Percentiles rank a stretch among this genome's conserved stretches.
Evolutionary conservation across 2,329 filamentous ascomycete genomes (phyloP).

Genomic region (Hypomyces perniciosus): DNA sequence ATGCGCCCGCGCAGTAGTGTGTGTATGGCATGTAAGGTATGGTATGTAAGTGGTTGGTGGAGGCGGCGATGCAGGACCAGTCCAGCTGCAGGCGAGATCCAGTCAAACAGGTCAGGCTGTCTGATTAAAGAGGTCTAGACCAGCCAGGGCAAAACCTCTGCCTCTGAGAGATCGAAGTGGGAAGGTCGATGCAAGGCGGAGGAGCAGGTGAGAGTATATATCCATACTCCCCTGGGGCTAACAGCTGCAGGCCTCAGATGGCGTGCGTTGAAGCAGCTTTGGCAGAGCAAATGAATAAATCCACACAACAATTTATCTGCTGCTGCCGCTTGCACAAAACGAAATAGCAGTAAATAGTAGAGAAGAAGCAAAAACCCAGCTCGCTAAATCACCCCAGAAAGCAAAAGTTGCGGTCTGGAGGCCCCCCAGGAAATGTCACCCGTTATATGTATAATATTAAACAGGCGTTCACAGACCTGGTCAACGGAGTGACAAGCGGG

Average conservation of each 20-base stretch:
- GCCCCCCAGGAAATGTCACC: background rate
- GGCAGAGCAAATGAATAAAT: background rate
- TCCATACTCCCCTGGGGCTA: background rate
- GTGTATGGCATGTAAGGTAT: no score
- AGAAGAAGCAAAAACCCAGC: background rate
- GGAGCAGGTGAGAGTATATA: constrained; percentile 3
- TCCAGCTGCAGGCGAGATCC: background rate
- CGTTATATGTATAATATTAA: background rate
- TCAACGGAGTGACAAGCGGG: constrained; percentile 6
- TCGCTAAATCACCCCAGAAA: background rate
- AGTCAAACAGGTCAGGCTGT: background rate
- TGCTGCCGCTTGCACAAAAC: background rate
- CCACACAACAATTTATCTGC: background rate
- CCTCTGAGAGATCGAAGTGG: background rate
- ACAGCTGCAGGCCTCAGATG: background rate
- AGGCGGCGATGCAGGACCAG: no score
- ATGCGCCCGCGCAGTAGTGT: background rate
- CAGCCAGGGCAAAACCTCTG: background rate
- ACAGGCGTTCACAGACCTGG: background rate
- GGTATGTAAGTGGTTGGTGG: background rate
- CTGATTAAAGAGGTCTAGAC: background rate
- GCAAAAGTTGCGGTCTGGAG: constrained; percentile 8
- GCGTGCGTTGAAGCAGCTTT: background rate
- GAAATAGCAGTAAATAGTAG: background rate
- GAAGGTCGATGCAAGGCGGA: background rate